Base-by-base conservation (phyloP, 2,329 filamentous ascomycete species). In the Xylaria sp. region DNA sequence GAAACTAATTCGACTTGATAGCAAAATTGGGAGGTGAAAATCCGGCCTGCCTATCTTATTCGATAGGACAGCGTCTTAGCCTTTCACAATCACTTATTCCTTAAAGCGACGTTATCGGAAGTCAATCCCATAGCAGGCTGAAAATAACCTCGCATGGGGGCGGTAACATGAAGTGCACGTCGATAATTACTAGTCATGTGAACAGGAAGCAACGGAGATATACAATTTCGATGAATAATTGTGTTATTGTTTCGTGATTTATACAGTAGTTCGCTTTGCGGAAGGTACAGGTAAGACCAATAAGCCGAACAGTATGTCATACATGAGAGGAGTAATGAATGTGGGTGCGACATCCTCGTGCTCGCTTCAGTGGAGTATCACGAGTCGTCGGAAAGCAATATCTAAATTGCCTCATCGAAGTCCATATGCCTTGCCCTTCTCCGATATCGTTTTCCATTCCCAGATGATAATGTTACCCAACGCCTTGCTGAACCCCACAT, bases 281-380 rank as follows among this genome's bases (percentile, higher is more conserved):
- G 9, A n/a, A 57, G 62, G 12, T 63, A 63, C 43, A 62, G 28
- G 54, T 48, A 54, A 51, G 52, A 39, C 62, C 39, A 39, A 43
- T 23, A 68, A 23, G 54, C 57, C 23, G 41, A 57, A 65, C 41
- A 64, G 36, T 8, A 65, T 60, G 69, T 72, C 60, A 68, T 75
- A 76, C 75, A 75, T 71, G 73, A 75, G 73, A 68, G 75, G 75
- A 74, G 73, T 75, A 74, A 69, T 64, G 73, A 75, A 69, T 31
- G 68, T 70, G 58, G 69, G 52, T 61, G 63, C 62, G 69, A 72
- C 65, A 69, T 43, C 66, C 66, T 49, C 54, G 55, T 55, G 51
- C 65, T 65, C 64, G 66, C 55, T 62, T 61, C 41, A 23, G 46
- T 66, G 55, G 60, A 55, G 69, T 62, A 67, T 58, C 67, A 59